Evolutionary conservation across 2,329 filamentous ascomycete species (phyloP), one percentile per base, ranked within the genome.

Genomic region (Monilinia fructicola): DNA sequence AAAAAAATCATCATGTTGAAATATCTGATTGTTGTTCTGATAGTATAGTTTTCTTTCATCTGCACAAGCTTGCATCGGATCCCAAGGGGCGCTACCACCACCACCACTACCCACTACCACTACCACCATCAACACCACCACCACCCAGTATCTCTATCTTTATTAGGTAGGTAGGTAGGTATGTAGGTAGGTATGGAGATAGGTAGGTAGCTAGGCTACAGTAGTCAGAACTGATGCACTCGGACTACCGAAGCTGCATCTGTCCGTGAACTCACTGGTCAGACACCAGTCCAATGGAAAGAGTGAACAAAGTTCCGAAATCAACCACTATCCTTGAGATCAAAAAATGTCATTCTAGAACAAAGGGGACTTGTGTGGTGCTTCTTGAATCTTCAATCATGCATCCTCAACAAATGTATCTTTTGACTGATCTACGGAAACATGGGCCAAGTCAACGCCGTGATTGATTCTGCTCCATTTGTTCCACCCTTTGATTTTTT

Each of bases 221-320:
- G 52, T 46, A 64, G 26, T 42, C 35, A 64, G 59, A 64, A 42
- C 60, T 44, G 59, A 56, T 63, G 65, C 59, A 67, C 52, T 64
- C 65, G 59, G 65, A 73, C 69, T 75, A 72, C 74, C 71, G 70
- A 73, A 52, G 18, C 26, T 70, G 73, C 73, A 74, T 69, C 67
- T 62, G 71, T 72, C 74, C 73, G 74, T 74, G 69, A 65, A 69
- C 68, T 61, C 48, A 54, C 26, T 67, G 70, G 73, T 74, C 71
- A 75, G 71, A 68, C 38, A 67, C 59, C 50, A 64, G 54, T 68
- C 67, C 69, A 54, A 60, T 58, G 68, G 59, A 69, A 71, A 68
- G 71, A 61, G 68, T 72, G 65, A 70, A 67, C 44, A 64, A 71
- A 62, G 69, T 56, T 38, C 42, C 55, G 42, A 54, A 54, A 55